Evolutionary conservation across 352 stramenopile genomes (phyloP).

Genomic region (Globisporangium recalcitrans): DNA sequence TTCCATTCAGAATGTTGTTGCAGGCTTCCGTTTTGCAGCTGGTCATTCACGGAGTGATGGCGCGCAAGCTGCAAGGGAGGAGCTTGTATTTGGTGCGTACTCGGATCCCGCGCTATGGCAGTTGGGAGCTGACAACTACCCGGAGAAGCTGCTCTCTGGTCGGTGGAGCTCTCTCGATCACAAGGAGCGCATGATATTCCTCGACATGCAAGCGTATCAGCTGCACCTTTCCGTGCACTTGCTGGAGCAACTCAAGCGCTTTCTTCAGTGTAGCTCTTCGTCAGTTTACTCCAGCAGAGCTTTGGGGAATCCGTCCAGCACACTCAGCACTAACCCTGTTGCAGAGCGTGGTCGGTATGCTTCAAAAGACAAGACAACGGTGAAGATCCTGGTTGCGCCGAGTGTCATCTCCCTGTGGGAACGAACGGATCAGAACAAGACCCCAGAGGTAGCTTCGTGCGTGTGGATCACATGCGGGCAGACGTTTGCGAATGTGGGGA

Average conservation of each 20-base stretch:
- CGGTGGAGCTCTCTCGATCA: conserved; percentile 40
- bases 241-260: conserved; percentile 28
- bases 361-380: conserved; percentile 19
- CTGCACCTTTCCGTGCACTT: conserved; percentile 56
- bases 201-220: conserved; percentile 72
- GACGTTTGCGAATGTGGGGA: conserved; percentile 48
- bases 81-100: conserved; percentile 64
- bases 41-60: not conserved
- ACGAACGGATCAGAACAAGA: conserved; percentile 11
- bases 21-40: conserved; percentile 29
- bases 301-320: not conserved
- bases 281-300: not conserved
- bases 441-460: conserved; percentile 15
- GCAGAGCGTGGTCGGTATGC: conserved; percentile 8
- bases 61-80: conserved; percentile 25
- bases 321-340: not conserved
- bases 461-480: conserved; percentile 56
- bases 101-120: conserved; percentile 69
- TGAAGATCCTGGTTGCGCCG: conserved; percentile 66
- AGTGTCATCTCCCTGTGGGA: conserved; percentile 63
- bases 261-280: conserved; percentile 13
- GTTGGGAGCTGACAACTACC: conserved; percentile 60
- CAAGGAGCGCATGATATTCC: conserved; percentile 40
- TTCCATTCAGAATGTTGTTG: conserved; percentile 57
- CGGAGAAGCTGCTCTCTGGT: conserved; percentile 57